Evolutionary conservation across 306 rosid species (phyloP), one percentile per base, ranked within the genome.

Genomic region (Spatholobus suberectus): DNA sequence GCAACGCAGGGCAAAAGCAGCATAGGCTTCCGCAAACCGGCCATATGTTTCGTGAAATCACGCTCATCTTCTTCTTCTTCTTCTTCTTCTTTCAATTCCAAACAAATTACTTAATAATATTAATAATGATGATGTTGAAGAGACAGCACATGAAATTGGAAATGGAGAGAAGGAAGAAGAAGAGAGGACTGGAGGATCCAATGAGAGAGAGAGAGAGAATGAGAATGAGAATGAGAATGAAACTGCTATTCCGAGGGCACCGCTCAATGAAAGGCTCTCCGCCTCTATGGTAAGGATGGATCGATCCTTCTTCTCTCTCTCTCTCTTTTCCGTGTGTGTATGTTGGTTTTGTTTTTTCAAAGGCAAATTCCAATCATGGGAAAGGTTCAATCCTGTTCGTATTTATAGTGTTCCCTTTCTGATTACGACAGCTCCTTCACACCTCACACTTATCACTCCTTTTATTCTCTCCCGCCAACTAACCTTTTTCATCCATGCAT

Each of bases 11-110:
- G 47, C 98, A 94, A 80, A 92, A 92, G 79, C 89, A 94, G 47
- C 97, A 94, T 41, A 92, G 83, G 58, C 92, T 92, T 4, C 92
- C 98, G 77, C 98, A 94, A 20, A 89, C 90, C 1, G 98, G 97
- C 87, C 89, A 88, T 4, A 94, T 87, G 51, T 94, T 91, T 5
- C 98, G 85, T 5, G 97, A 92, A 35, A 94, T 88, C 80, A 87
- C 87, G 57, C 91, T 90, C 97, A 91, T n/a, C n/a, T n/a, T n/a
- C n/a, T n/a, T n/a, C n/a, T n/a, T 90, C 40, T 82, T 73, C 72
- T 41, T 65, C 47, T 26, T 67, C 41, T 67, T 20, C 38, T 26
- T 34, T 52, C 51, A 20, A 18, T 18, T 15, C 43, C 27, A 66
- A 66, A 66, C 27, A 35, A 17, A 65, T 4, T n/a, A 17, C 3